Conservation (phyloP, 2,329 filamentous ascomycete genomes). For the Ophiocordyceps camponoti-rufipedis region DNA sequence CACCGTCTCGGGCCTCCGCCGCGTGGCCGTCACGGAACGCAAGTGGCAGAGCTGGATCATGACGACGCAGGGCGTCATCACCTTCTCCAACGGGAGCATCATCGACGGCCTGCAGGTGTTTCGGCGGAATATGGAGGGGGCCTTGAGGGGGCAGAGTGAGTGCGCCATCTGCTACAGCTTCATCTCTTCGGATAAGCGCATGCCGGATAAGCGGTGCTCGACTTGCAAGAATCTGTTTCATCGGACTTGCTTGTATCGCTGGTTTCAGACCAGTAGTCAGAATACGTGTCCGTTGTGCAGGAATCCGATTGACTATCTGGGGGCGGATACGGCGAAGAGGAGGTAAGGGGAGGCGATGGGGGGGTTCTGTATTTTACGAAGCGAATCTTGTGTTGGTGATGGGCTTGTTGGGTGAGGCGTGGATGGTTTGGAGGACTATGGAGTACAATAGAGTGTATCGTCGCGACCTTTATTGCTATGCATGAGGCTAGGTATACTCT, state of each 20-base stretch:
- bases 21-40: slow-evolving; percentile 74
- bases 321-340: slow-evolving; percentile 20
- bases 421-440: neutral
- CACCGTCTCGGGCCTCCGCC: slow-evolving; percentile 55
- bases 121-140: slow-evolving; percentile 69
- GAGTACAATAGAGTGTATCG: too few relatives aligned
- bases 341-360: slow-evolving; percentile 7
- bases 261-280: slow-evolving; percentile 88
- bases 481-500: too few relatives aligned
- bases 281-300: slow-evolving; percentile 86
- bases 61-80: slow-evolving; percentile 80
- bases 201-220: slow-evolving; percentile 78
- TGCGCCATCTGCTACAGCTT: slow-evolving; percentile 97
- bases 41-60: slow-evolving; percentile 89
- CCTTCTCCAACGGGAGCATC: slow-evolving; percentile 76
- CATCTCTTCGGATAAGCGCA: slow-evolving; percentile 70
- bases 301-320: slow-evolving; percentile 56
- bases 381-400: too few relatives aligned
- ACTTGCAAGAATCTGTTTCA: slow-evolving; percentile 96
- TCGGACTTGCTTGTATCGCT: slow-evolving; percentile 76
- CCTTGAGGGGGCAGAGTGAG: slow-evolving; percentile 81
- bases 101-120: slow-evolving; percentile 77
- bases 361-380: neutral
- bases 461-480: too few relatives aligned
- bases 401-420: neutral